Evolutionary conservation across 331 rosid genomes (phyloP), one percentile per base, ranked within the genome.

Genomic region (Rhamnella rubrinervis): DNA sequence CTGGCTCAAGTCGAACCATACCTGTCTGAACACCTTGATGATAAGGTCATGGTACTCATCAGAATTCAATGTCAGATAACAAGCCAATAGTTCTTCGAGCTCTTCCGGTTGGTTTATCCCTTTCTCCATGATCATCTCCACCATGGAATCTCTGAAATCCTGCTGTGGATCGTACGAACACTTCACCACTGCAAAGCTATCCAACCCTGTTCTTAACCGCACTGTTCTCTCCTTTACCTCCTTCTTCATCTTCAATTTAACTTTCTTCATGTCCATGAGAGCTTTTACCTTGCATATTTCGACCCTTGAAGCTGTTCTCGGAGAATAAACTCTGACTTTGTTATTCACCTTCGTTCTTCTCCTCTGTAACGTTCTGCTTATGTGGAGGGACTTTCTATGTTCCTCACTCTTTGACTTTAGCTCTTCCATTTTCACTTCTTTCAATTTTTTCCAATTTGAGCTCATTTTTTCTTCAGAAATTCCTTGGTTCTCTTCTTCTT

Each of bases 121-220:
- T 49, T 79, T 87, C 85, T 85, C 96, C 63, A 20, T 82, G 39
- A 95, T 87, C 98, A 95, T 95, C 81, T 95, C 97, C 17, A 91
- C 78, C 95, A 95, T 95, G 63, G 98, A 95, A 19, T 91, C 97
- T 77, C 90, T 87, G 85, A 95, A 95, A 77, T 95, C 98, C 66
- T 91, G 65, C 55, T 71, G 90, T 28, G 95, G 97, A 31, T 91
- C 82, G 6, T 64, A 71, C 9, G 98, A 89, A 50, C 89, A 75
- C 76, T 91, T 95, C 52, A 89, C 91, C 61, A 95, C 95, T 21
- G 96, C 96, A 76, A 84, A 89, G 76, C 91, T 91, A 63, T 84
- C 91, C 71, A 80, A 71, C n/a, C 69, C 80, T 63, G 71, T 64
- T 63, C 65, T 65, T 66, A 83, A 87, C 61, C 57, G 75, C 46